These are phyloP conservation scores for Colletotrichum melonis DNA, from an alignment of 2,329 filamentous ascomycete species.

Conservation along the genomic window DNA sequence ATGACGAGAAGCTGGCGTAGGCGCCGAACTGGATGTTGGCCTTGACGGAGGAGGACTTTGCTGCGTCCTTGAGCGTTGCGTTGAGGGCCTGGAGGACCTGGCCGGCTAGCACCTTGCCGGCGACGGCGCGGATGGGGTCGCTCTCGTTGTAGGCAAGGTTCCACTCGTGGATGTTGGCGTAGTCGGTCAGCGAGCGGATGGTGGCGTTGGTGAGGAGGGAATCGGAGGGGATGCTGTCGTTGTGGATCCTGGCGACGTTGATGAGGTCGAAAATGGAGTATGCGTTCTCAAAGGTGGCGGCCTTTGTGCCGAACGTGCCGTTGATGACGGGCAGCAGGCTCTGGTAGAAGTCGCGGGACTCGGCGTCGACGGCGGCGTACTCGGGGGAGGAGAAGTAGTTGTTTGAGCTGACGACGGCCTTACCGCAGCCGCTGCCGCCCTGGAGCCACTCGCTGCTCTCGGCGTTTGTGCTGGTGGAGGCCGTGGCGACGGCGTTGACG, in stretches of 20 bases:
- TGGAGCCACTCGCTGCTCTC: slow-evolving; percentile 70
- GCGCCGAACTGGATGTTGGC: slow-evolving; percentile 69
- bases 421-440: slow-evolving; percentile 67
- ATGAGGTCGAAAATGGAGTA: slow-evolving; percentile 72
- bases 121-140: slow-evolving; percentile 71
- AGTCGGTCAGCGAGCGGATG: slow-evolving; percentile 73
- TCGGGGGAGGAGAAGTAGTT: slow-evolving; percentile 61
- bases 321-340: slow-evolving; percentile 66
- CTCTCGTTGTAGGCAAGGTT: slow-evolving; percentile 84
- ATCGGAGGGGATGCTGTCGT: slow-evolving; percentile 66
- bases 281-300: slow-evolving; percentile 68
- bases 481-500: slow-evolving; percentile 69
- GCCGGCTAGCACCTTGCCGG: slow-evolving; percentile 67
- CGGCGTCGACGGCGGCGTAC: slow-evolving; percentile 55
- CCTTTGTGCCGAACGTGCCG: slow-evolving; percentile 57
- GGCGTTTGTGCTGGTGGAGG: slow-evolving; percentile 63
- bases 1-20: slow-evolving; percentile 71
- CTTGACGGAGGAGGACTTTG: slow-evolving; percentile 55
- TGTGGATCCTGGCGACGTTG: slow-evolving; percentile 71
- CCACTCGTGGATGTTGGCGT: slow-evolving; percentile 85
- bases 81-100: slow-evolving; percentile 66
- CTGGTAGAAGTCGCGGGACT: slow-evolving; percentile 71
- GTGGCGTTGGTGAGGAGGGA: slow-evolving; percentile 69
- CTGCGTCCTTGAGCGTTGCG: slow-evolving; percentile 53
- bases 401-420: slow-evolving; percentile 65